A percentile compares a stretch with the other conserved stretches of the same genome.
Conservation (phyloP, 1,284 basidiomycete species). For the Cutaneotrichosporon sp. region DNA sequence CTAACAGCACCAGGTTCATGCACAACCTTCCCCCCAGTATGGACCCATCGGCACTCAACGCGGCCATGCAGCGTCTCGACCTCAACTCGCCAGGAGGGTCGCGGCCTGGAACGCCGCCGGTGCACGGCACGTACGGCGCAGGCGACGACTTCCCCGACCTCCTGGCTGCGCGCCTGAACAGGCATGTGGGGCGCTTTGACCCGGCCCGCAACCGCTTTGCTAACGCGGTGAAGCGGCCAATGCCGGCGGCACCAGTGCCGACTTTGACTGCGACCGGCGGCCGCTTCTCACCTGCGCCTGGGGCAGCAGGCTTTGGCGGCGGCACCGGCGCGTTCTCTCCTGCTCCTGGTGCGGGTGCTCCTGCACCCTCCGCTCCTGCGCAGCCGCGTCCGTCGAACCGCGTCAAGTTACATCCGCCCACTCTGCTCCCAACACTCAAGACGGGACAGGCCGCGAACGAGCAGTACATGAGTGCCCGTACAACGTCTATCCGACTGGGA, state of each 20-base stretch:
- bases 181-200: slow-evolving; percentile 58
- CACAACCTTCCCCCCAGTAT: slow-evolving; percentile 73
- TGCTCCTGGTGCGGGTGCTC: slow-evolving; percentile 11
- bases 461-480: slow-evolving; percentile 83
- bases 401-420: slow-evolving; percentile 74
- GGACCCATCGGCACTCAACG: slow-evolving; percentile 54
- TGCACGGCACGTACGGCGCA: slow-evolving; percentile 36
- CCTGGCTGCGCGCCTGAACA: slow-evolving; percentile 51
- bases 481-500: slow-evolving; percentile 81
- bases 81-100: slow-evolving; percentile 56
- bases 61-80: slow-evolving; percentile 68
- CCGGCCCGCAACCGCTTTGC: slow-evolving; percentile 80
- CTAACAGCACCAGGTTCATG: slow-evolving; percentile 59
- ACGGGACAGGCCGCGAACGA: slow-evolving; percentile 75
- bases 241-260: slow-evolving; percentile 32
- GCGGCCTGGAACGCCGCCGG: slow-evolving; percentile 34
- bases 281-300: slow-evolving; percentile 33
- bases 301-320: slow-evolving; percentile 9
- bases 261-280: slow-evolving; percentile 31
- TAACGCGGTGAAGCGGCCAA: slow-evolving; percentile 51
- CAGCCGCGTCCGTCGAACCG: slow-evolving; percentile 80
- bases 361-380: slow-evolving; percentile 56
- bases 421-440: slow-evolving; percentile 79
- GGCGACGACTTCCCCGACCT: slow-evolving; percentile 83
- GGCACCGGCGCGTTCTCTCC: slow-evolving; percentile 48